phyloP scores from a whole-genome alignment of 1,284 basidiomycete species.

The Naganishia cerealis region DNA sequence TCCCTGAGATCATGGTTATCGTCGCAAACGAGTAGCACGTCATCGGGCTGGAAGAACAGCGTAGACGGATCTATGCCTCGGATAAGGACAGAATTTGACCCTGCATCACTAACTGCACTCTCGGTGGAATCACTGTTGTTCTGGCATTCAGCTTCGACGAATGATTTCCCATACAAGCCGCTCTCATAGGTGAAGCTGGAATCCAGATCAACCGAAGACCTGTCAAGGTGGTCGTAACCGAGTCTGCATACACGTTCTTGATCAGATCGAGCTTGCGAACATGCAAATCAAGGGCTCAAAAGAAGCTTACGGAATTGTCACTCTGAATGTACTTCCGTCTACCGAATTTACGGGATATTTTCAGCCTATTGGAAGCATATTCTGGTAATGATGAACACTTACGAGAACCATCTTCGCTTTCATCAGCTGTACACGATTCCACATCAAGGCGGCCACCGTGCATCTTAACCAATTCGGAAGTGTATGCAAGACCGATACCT shows the following conservation, averaged over 20 bases:
- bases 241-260: neutral
- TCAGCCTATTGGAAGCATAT: slow-evolving; percentile 34
- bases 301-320: slow-evolving; percentile 40
- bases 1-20: slow-evolving; percentile 47
- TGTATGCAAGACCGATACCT: slow-evolving; percentile 43
- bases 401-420: slow-evolving; percentile 46
- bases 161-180: slow-evolving; percentile 33
- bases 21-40: slow-evolving; percentile 51
- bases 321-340: slow-evolving; percentile 50
- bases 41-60: slow-evolving; percentile 48
- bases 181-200: slow-evolving; percentile 20
- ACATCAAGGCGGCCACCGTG: slow-evolving; percentile 54
- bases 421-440: slow-evolving; percentile 45
- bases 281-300: slow-evolving; percentile 9
- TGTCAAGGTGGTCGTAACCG: slow-evolving; percentile 7
- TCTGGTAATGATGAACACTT: slow-evolving; percentile 39
- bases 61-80: slow-evolving; percentile 45
- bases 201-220: slow-evolving; percentile 14
- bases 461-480: slow-evolving; percentile 54
- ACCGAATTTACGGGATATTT: neutral
- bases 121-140: slow-evolving; percentile 36
- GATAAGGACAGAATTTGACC: slow-evolving; percentile 29
- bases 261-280: neutral
- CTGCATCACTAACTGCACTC: slow-evolving; percentile 27
- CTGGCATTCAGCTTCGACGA: slow-evolving; percentile 34